phyloP scores from a whole-genome alignment of 345 rosid genomes.

The Sisymbrium irio region DNA sequence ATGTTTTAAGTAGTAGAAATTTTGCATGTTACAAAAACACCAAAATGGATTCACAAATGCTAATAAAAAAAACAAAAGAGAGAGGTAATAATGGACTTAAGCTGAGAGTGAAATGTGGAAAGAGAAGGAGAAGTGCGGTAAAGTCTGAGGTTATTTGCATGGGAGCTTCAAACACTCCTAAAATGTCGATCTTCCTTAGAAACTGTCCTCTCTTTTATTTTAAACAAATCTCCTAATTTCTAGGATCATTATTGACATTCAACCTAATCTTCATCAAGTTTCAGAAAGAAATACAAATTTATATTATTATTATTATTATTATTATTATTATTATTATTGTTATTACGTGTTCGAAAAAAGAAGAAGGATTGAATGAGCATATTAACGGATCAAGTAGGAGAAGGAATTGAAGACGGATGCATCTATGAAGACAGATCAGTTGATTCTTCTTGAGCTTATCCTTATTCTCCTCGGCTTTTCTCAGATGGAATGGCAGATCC shows the following conservation, averaged over 20 bases:
- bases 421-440: slow-evolving; percentile 83
- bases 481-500: slow-evolving; percentile 99
- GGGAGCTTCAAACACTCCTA: slow-evolving; percentile 48
- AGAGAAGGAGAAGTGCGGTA: slow-evolving; percentile 52
- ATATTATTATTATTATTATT: background rate
- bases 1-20: too few relatives aligned
- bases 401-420: slow-evolving; percentile 54
- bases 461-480: slow-evolving; percentile 35
- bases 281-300: background rate
- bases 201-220: slow-evolving; percentile 7
- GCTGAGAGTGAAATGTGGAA: slow-evolving; percentile 38
- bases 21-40: too few relatives aligned
- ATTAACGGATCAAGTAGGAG: slow-evolving; percentile 40
- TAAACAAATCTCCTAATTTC: slow-evolving; percentile 18
- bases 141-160: slow-evolving; percentile 47
- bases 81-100: background rate
- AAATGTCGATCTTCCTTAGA: slow-evolving; percentile 26
- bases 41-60: too few relatives aligned
- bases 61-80: background rate
- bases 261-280: background rate
- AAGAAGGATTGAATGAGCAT: slow-evolving; percentile 15
- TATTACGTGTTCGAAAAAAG: background rate
- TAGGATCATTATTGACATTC: slow-evolving; percentile 6
- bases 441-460: slow-evolving; percentile 53
- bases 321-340: background rate